Base-by-base conservation (phyloP, 23 red algal species). In the Gracilaria vermiculophylla region DNA sequence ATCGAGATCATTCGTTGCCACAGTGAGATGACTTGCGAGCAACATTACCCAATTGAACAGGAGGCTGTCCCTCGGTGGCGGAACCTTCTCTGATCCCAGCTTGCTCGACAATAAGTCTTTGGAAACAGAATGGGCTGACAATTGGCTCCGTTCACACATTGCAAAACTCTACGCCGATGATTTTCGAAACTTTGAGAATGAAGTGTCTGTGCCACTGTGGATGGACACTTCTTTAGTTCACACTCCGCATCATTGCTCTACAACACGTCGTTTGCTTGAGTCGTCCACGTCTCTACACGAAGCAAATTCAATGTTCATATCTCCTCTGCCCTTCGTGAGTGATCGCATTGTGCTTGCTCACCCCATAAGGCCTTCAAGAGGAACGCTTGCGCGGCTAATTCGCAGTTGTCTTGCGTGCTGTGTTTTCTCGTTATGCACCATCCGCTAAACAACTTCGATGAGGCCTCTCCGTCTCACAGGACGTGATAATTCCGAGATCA, bases 341-440 rank as follows among this genome's bases (percentile, higher is more conserved):
- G 93, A 91, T 40, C 95, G 90, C 64, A 98, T 67, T 71, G 49
- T 73, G 28, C 43, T 94, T 2, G 95, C 87, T 53, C 89, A 98
- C 31, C 90, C 95, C 2, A 98, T 47, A 3, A 98, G 57, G 0
- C 95, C 92, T 49, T 82, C 92, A 8, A 98, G 43, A 1, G 95
- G 95, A 35, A 98, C 95, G 8, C 55, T 87, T 2, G 95, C 90
- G 32, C 51, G 53, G 43, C 94, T 71, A 0, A 85, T 21, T 24
- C 60, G 40, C 35, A 72, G 36, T 9, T 70, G 53, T 41, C 44
- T 66, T 14, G 33, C 28, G 29, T 77, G 51, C 32, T 34, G 60
- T 12, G 45, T 43, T 35, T 74, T 48, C 16, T n/a, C n/a, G n/a
- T n/a, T n/a, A n/a, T n/a, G n/a, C n/a, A n/a, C n/a, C n/a, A n/a